Conservation (phyloP, 495 filamentous ascomycete genomes). For the Trypethelium eluteriae region DNA sequence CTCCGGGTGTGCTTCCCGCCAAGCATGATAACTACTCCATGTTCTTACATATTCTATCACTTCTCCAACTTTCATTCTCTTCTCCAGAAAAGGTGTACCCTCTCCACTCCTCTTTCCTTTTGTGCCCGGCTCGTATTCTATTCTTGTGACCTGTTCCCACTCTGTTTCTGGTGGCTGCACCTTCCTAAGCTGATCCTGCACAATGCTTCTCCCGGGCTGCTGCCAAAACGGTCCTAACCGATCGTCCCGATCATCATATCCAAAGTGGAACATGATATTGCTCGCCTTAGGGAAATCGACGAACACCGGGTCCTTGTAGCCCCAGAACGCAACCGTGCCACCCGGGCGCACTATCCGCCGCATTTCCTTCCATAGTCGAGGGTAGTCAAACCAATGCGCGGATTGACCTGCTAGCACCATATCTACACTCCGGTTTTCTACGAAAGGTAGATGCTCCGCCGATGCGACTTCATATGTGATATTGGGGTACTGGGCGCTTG, state of each 20-base stretch:
- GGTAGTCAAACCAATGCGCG: slow-evolving; percentile 59
- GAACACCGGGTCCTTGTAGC: slow-evolving; percentile 54
- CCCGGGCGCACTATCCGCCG: slow-evolving; percentile 44
- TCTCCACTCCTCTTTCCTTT: slow-evolving; percentile 33
- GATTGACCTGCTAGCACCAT: slow-evolving; percentile 54
- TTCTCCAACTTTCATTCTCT: slow-evolving; percentile 46
- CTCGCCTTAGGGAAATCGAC: slow-evolving; percentile 44
- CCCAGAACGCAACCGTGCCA: slow-evolving; percentile 55
- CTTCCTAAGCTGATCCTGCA: slow-evolving; percentile 42
- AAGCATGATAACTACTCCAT: slow-evolving; percentile 48
- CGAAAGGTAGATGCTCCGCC: slow-evolving; percentile 46
- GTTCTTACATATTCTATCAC: slow-evolving; percentile 51
- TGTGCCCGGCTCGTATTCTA: slow-evolving; percentile 50
- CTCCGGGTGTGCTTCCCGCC: slow-evolving; percentile 45
- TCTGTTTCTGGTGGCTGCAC: slow-evolving; percentile 44
- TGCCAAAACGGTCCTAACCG: slow-evolving; percentile 53
- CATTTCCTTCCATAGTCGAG: slow-evolving; percentile 48
- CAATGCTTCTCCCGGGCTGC: slow-evolving; percentile 49
- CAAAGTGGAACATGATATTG: slow-evolving; percentile 23
- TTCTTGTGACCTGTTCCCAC: slow-evolving; percentile 45
- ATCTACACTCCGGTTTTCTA: slow-evolving; percentile 45
- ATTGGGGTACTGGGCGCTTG: slow-evolving; percentile 34
- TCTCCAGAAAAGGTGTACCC: slow-evolving; percentile 45
- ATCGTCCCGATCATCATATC: slow-evolving; percentile 22
- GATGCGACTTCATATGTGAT: slow-evolving; percentile 41